phyloP scores from a whole-genome alignment of 345 rosid species.

The Dovyalis caffra region DNA sequence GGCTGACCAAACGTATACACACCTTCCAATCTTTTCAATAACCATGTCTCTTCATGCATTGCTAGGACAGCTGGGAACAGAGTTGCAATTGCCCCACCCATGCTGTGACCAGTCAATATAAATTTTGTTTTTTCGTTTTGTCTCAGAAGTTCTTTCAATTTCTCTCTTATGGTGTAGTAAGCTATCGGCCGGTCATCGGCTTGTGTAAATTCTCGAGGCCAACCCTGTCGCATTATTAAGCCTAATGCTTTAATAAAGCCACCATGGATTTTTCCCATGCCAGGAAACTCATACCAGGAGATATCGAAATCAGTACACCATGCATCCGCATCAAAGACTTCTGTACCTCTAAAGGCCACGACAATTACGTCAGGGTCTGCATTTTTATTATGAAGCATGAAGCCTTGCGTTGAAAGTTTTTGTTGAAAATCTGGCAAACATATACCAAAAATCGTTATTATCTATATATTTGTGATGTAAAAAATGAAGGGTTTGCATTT shows the following conservation, averaged over 20 bases:
- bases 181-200: conserved; percentile 33
- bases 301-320: conserved; percentile 48
- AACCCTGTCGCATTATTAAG: conserved; percentile 37
- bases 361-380: conserved; percentile 24
- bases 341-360: conserved; percentile 52
- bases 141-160: conserved; percentile 30
- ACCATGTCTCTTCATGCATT: conserved; percentile 38
- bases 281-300: conserved; percentile 41
- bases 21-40: conserved; percentile 57
- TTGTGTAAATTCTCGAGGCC: conserved; percentile 38
- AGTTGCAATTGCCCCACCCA: conserved; percentile 64
- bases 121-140: conserved; percentile 39
- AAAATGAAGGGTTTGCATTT: too few species aligned
- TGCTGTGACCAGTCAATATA: conserved; percentile 64
- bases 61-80: conserved; percentile 52
- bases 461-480: too few species aligned
- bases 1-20: conserved; percentile 79
- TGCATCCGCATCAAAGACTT: conserved; percentile 39
- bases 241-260: conserved; percentile 73
- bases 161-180: conserved; percentile 48
- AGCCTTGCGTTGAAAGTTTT: conserved; percentile 31
- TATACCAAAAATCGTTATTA: background rate
- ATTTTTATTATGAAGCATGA: conserved; percentile 28
- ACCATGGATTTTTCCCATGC: conserved; percentile 47
- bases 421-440: conserved; percentile 31